These are phyloP conservation scores for Beauveria sp. DNA, from an alignment of 2,329 filamentous ascomycete genomes.

Conservation along the genomic window DNA sequence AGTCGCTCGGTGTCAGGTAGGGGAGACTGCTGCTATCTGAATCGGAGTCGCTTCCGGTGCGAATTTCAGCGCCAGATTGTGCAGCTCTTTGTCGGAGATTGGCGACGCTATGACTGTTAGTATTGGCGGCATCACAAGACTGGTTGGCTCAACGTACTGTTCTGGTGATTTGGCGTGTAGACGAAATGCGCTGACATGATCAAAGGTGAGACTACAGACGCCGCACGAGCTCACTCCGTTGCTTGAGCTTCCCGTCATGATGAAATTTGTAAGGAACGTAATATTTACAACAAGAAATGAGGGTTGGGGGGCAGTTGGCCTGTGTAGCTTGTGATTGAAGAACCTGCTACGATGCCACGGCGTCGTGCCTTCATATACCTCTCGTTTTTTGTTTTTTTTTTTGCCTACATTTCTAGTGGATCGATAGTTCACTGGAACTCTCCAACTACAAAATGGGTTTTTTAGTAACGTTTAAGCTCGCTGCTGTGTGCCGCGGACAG, in stretches of 20 bases:
- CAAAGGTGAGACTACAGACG: constrained; percentile 4
- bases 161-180: constrained; percentile 7
- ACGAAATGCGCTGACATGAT: neutral
- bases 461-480: too few species aligned
- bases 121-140: too few species aligned
- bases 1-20: neutral
- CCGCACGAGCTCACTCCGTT: neutral
- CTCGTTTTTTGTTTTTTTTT: neutral
- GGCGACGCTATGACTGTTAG: constrained; percentile 2
- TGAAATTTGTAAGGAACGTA: neutral
- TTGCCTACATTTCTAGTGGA: neutral
- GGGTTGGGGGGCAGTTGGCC: neutral
- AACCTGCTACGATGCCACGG: neutral
- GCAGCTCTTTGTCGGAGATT: constrained; percentile 8
- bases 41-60: neutral
- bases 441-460: neutral
- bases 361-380: neutral
- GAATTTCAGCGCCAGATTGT: constrained; percentile 8
- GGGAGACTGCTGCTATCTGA: neutral
- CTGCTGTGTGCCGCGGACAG: too few species aligned
- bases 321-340: neutral
- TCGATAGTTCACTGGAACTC: neutral
- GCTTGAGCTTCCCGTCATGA: constrained; percentile 1
- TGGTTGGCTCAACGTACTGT: neutral
- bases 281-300: neutral